Conservation (phyloP, 306 rosid genomes). For the cucumber (Cucumis sativus) region DNA sequence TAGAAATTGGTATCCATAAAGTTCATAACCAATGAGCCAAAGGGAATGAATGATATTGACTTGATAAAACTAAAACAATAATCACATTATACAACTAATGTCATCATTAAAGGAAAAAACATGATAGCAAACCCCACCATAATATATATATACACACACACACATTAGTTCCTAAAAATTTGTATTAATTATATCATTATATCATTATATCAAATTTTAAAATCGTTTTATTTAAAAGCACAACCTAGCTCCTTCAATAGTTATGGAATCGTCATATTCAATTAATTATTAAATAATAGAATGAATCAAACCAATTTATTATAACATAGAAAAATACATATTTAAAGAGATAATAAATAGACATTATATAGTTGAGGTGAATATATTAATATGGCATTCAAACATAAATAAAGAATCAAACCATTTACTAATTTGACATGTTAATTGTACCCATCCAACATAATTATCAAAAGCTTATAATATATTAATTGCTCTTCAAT, state of each 20-base stretch:
- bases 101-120: background rate
- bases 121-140: background rate
- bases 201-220: background rate
- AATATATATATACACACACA: too few relatives aligned
- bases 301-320: background rate
- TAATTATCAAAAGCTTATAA: too few relatives aligned
- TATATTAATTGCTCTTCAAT: background rate
- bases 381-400: too few relatives aligned
- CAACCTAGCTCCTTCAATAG: background rate
- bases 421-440: background rate
- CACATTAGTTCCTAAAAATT: background rate
- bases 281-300: background rate
- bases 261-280: background rate
- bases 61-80: background rate
- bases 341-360: background rate
- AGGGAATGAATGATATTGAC: background rate
- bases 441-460: background rate
- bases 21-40: too few relatives aligned
- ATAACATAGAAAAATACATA: background rate
- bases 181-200: background rate
- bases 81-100: background rate
- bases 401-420: background rate
- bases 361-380: too few relatives aligned
- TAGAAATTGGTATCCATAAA: too few relatives aligned
- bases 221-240: too few relatives aligned